Conservation (phyloP, 192 early-diverging fungal genomes). For the Entomortierella lignicola region DNA sequence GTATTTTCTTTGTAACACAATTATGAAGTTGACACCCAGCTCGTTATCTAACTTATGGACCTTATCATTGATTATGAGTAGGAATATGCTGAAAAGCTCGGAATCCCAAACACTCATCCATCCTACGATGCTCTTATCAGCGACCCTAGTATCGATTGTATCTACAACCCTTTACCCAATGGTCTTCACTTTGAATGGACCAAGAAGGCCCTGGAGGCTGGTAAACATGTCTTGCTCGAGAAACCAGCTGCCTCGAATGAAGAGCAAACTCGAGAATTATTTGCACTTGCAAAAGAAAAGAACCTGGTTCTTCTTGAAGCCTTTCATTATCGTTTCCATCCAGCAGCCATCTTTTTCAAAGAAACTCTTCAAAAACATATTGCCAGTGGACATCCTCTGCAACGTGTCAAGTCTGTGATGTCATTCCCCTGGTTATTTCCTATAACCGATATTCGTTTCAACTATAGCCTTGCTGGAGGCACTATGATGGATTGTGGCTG, state of each 20-base stretch:
- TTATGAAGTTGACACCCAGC: too few species aligned
- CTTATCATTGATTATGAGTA: conserved; percentile 27
- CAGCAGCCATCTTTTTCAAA: conserved; percentile 34
- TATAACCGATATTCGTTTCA: conserved; percentile 45
- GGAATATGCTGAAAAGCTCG: conserved; percentile 54
- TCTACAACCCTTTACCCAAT: conserved; percentile 72
- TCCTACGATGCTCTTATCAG: conserved; percentile 62
- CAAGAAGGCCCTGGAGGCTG: conserved; percentile 57
- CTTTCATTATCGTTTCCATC: conserved; percentile 55
- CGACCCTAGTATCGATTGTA: conserved; percentile 60
- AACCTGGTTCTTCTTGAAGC: conserved; percentile 57
- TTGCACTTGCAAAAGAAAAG: conserved; percentile 38
- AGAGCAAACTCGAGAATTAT: conserved; percentile 33
- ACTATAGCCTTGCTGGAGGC: conserved; percentile 46
- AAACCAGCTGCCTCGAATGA: conserved; percentile 58
- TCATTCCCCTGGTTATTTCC: conserved; percentile 15
- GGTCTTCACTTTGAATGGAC: conserved; percentile 62
- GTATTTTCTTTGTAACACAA: conserved; percentile 6
- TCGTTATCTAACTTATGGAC: too few species aligned
- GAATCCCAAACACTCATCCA: conserved; percentile 58
- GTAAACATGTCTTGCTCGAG: conserved; percentile 69
- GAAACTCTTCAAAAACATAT: conserved; percentile 22
- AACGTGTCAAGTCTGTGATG: conserved; percentile 9
- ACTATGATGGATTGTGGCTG: conserved; percentile 41
- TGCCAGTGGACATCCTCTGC: conserved; percentile 12